These are phyloP conservation scores for Penstemon davidsonii DNA, from an alignment of 257 asterid genomes.

Conservation along the genomic window DNA sequence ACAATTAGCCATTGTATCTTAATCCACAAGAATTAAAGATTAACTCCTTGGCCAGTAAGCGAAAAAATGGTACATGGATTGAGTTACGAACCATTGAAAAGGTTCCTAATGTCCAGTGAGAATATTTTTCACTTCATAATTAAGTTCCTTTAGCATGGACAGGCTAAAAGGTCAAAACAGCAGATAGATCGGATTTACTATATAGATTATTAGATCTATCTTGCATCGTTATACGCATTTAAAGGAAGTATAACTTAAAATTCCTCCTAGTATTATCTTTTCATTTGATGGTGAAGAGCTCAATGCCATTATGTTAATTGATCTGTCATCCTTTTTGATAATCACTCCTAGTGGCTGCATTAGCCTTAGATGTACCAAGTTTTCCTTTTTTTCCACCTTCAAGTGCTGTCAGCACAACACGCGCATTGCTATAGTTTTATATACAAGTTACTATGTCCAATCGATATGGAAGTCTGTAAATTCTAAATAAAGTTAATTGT, in stretches of 20 bases:
- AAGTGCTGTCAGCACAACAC: conserved; percentile 8
- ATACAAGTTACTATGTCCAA: conserved; percentile 7
- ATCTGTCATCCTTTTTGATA: background rate
- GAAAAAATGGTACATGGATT: background rate
- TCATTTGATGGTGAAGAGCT: background rate
- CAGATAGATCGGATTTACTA: background rate
- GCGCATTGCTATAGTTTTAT: background rate
- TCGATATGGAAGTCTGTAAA: conserved; percentile 2
- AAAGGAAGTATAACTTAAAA: background rate
- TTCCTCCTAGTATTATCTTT: background rate
- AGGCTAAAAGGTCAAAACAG: background rate
- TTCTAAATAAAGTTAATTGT: conserved; percentile 3
- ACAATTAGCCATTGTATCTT: background rate
- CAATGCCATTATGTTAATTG: background rate
- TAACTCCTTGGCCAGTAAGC: conserved; percentile 3
- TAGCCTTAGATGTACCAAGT: conserved; percentile 10
- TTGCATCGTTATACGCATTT: background rate
- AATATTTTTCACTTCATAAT: conserved; percentile 1
- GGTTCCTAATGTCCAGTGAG: conserved; percentile 1
- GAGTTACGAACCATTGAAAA: background rate
- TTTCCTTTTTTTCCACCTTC: conserved; percentile 14
- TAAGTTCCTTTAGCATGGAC: conserved; percentile 1
- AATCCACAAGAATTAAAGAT: conserved; percentile 7
- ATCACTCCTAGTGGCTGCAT: background rate
- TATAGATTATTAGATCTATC: background rate